Percentiles rank a stretch among this genome's conserved stretches.
Evolutionary conservation across 2,329 filamentous ascomycete species (phyloP).

Genomic region (Meredithiella fracta): DNA sequence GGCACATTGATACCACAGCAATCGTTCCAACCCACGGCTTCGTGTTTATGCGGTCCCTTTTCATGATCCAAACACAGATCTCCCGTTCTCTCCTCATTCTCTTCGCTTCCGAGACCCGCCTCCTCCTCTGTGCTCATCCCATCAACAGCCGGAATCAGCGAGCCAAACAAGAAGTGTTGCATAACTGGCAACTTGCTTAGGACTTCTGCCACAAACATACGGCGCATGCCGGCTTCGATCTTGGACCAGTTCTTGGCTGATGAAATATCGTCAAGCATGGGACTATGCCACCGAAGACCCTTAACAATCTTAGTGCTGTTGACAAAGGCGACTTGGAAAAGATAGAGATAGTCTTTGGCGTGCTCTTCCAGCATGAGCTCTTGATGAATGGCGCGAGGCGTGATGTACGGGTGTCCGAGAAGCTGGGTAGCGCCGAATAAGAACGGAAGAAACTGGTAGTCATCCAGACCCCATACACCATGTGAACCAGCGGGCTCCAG

Average conservation of each 20-base stretch:
- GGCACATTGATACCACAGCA: conserved; percentile 97
- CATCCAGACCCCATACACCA: conserved; percentile 93
- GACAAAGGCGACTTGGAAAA: conserved; percentile 84
- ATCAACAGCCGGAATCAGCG: conserved; percentile 59
- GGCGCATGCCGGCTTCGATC: conserved; percentile 85
- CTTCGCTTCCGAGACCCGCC: conserved; percentile 28
- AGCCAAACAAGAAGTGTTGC: conserved; percentile 95
- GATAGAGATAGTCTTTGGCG: conserved; percentile 67
- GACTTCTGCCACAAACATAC: conserved; percentile 92
- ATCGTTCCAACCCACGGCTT: conserved; percentile 67
- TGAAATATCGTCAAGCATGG: conserved; percentile 96
- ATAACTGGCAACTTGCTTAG: conserved; percentile 88
- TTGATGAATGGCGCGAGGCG: conserved; percentile 69
- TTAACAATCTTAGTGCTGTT: conserved; percentile 94
- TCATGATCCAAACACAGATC: conserved; percentile 40
- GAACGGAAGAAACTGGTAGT: conserved; percentile 94
- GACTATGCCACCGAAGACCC: conserved; percentile 86
- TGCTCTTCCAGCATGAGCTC: conserved; percentile 76
- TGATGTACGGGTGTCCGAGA: conserved; percentile 67
- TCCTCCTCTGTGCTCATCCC: conserved; percentile 59
- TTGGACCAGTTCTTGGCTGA: conserved; percentile 80
- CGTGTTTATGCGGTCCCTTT: conserved; percentile 39
- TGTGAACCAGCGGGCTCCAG: conserved; percentile 93
- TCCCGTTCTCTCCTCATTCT: conserved; percentile 36
- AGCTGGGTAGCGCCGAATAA: conserved; percentile 87